Conservation (phyloP, 768 basidiomycete species). For the Phaeotremella fagi region DNA sequence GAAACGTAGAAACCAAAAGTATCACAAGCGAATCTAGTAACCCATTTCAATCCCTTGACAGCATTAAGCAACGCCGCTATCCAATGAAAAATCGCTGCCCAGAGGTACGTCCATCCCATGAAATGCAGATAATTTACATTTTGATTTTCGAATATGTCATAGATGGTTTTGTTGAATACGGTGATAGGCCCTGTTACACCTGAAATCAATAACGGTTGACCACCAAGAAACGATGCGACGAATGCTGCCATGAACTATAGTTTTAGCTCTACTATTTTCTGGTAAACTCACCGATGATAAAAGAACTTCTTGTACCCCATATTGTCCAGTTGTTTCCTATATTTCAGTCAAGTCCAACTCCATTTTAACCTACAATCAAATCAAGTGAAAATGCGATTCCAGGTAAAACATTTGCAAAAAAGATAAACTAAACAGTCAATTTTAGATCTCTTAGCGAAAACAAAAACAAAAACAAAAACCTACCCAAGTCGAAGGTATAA, state of each 20-base stretch:
- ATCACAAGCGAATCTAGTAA: conserved; percentile 84
- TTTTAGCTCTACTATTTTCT: conserved; percentile 48
- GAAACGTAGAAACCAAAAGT: conserved; percentile 91
- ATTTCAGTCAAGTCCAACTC: neutral
- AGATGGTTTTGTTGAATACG: conserved; percentile 86
- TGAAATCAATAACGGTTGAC: conserved; percentile 84
- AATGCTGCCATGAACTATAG: conserved; percentile 86
- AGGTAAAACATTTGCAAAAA: conserved; percentile 59
- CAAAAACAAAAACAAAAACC: conserved; percentile 83
- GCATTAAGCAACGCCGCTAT: conserved; percentile 67
- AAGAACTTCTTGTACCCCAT: conserved; percentile 83
- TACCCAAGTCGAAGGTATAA: conserved; percentile 76
- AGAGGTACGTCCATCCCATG: conserved; percentile 86
- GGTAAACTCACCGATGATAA: conserved; percentile 35
- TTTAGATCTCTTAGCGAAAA: conserved; percentile 50
- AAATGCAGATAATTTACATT: conserved; percentile 64
- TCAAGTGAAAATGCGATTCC: conserved; percentile 89
- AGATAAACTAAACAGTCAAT: conserved; percentile 34
- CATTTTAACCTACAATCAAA: conserved; percentile 55
- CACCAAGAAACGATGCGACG: conserved; percentile 78
- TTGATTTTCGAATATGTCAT: conserved; percentile 59
- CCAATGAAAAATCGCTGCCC: conserved; percentile 78
- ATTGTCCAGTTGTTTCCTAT: conserved; percentile 73
- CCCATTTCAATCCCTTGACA: conserved; percentile 74
- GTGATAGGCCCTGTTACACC: conserved; percentile 93